Percentiles rank a stretch among this genome's conserved stretches.
These are phyloP conservation scores for Linum trigynum DNA, from an alignment of 345 rosid species.

Conservation along the genomic window DNA sequence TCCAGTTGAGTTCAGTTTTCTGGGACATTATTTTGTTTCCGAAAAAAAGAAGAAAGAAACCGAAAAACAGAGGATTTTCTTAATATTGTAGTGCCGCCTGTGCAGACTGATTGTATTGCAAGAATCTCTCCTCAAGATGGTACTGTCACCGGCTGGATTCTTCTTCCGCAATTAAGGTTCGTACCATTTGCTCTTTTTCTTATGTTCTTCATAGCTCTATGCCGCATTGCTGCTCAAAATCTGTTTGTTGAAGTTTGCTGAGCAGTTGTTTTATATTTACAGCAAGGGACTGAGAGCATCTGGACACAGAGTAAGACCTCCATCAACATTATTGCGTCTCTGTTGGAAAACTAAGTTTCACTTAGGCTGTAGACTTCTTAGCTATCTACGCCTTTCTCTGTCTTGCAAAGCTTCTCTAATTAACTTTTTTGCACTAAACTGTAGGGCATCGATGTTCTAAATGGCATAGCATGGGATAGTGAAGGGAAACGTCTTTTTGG, in stretches of 20 bases:
- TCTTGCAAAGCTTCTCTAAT: neutral
- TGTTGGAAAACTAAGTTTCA: neutral
- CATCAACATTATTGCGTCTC: neutral
- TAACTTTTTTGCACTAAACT: conserved; percentile 7
- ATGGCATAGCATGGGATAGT: conserved; percentile 93
- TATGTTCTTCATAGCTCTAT: too few species aligned
- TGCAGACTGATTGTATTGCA: conserved; percentile 87
- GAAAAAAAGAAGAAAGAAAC: neutral
- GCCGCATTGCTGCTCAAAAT: neutral
- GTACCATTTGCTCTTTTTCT: conserved; percentile 4
- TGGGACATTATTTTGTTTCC: neutral
- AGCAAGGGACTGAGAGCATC: conserved; percentile 54
- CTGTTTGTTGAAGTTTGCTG: neutral
- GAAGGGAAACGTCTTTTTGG: conserved; percentile 56
- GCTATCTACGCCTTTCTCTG: neutral
- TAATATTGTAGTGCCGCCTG: conserved; percentile 6
- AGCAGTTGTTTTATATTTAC: conserved; percentile 4
- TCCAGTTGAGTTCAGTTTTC: too few species aligned
- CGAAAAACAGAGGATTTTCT: neutral
- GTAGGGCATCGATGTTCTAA: conserved; percentile 75
- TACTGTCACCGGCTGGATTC: conserved; percentile 65
- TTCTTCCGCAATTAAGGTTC: conserved; percentile 70
- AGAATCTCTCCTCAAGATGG: conserved; percentile 73
- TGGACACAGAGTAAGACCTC: conserved; percentile 47
- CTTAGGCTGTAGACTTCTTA: neutral